These are phyloP conservation scores for Croton setiger DNA, from an alignment of 441 rosid genomes.

Conservation along the genomic window DNA sequence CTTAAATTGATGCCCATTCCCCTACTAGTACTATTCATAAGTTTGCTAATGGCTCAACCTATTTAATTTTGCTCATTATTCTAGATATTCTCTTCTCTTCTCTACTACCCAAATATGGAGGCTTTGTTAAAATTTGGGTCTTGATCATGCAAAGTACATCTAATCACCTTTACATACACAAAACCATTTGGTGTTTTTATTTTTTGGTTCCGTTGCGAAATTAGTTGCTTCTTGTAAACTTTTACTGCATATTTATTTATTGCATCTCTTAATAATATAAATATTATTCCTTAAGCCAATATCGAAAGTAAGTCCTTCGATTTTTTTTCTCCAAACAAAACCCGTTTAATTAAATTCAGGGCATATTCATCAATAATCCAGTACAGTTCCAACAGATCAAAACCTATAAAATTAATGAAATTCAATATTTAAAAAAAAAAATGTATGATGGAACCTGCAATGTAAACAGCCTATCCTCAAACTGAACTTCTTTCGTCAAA, in stretches of 20 bases:
- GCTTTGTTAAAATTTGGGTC: background rate
- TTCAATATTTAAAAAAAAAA: background rate
- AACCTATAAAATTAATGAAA: background rate
- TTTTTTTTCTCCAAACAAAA: no score
- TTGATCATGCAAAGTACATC: background rate
- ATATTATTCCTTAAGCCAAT: background rate
- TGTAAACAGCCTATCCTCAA: slow-evolving; percentile 81
- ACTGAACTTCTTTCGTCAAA: slow-evolving; percentile 75
- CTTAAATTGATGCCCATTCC: background rate
- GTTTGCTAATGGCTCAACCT: background rate
- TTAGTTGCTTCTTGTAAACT: background rate
- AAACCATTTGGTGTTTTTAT: background rate
- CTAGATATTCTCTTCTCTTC: background rate
- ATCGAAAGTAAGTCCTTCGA: background rate
- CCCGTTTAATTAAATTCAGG: background rate
- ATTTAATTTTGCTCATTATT: slow-evolving; percentile 1
- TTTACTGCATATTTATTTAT: no score
- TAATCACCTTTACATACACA: no score
- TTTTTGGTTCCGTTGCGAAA: background rate
- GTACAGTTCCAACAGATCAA: background rate
- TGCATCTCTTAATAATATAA: background rate
- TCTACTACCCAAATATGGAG: background rate
- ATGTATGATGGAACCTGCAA: slow-evolving; percentile 49
- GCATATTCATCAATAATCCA: background rate
- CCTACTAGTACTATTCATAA: background rate